Evolutionary conservation across 352 stramenopile genomes (phyloP).

Genomic region (Phytopythium sindhum): DNA sequence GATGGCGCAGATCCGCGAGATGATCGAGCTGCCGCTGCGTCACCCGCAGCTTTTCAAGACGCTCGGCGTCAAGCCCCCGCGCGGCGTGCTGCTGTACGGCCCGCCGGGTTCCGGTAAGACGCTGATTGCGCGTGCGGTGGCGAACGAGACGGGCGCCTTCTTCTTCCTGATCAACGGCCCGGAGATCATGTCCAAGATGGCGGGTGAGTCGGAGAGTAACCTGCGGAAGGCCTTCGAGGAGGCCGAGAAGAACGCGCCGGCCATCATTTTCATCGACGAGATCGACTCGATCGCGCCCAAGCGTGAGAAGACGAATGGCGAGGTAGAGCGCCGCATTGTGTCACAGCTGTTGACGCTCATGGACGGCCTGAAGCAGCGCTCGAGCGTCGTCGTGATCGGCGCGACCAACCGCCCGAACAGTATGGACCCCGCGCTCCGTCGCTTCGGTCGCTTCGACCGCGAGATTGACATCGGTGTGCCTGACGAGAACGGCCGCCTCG

Average conservation of each 20-base stretch:
- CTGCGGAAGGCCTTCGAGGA: conserved; percentile 98
- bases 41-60: conserved; percentile 99
- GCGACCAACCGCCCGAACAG: conserved; percentile 99
- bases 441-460: conserved; percentile 98
- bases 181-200: conserved; percentile 99
- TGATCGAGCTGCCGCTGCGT: conserved; percentile 98
- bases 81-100: conserved; percentile 98
- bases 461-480: conserved; percentile 99
- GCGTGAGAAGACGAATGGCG: conserved; percentile 98
- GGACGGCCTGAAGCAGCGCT: conserved; percentile 94
- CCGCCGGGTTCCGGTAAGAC: conserved; percentile 98
- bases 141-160: conserved; percentile 99
- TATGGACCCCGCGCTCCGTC: conserved; percentile 97
- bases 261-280: conserved; percentile 99
- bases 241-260: conserved; percentile 98
- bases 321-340: conserved; percentile 99
- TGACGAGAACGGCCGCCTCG: conserved; percentile 97
- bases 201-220: conserved; percentile 91
- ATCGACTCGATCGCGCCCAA: conserved; percentile 99
- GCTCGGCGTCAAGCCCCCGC: conserved; percentile 98
- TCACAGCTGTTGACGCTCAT: conserved; percentile 99
- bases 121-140: conserved; percentile 97
- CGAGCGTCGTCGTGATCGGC: conserved; percentile 98
- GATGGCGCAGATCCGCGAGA: conserved; percentile 99
- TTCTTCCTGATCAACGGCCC: conserved; percentile 99